Evolutionary conservation across 148 eudicot genomes (phyloP), one percentile per base, ranked within the genome.

Genomic region (Rhododendron vialii): DNA sequence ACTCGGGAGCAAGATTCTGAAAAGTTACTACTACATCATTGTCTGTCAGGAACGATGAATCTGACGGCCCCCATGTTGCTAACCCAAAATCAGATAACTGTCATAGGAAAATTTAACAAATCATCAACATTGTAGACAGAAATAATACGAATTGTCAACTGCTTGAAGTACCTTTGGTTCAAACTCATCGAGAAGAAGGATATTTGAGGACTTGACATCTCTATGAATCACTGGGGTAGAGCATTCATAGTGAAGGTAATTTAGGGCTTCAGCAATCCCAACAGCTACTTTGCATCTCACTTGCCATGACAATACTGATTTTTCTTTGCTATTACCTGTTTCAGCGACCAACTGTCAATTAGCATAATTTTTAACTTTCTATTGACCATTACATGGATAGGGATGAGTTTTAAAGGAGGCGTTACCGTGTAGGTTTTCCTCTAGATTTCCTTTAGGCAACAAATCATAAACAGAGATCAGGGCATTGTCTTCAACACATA

Each of bases 181-280:
- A 76, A 92, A 90, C 30, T 92, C 93, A 48, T 92, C 89, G 2
- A 92, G 91, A 85, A 98, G 90, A 86, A 98, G 98, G 89, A 98
- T 95, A 89, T 98, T 98, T 57, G 99, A 98, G 48, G 99, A 94
- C 90, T 98, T 98, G 76, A 95, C 92, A 88, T 98, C 99, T 89
- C 98, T 88, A 50, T 98, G 99, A 90, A 95, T 94, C 26, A 98
- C 91, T 10, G 95, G 93, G 78, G 88, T 88, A 30, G 92, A 86
- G 80, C 92, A 93, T 79, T 92, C 96, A 33, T 88, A 89, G 87
- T 95, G 99, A 53, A 95, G 88, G 84, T 93, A 93, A 33, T 89
- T 88, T 22, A 95, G 88, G 30, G 96, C 96, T 88, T 98, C 99
- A 65, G 98, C 98, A 33, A 95, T 87, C 33, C 95, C 93, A 80